Evolutionary conservation across 2,329 filamentous ascomycete species (phyloP).

Genomic region (Colletotrichum abscissum): DNA sequence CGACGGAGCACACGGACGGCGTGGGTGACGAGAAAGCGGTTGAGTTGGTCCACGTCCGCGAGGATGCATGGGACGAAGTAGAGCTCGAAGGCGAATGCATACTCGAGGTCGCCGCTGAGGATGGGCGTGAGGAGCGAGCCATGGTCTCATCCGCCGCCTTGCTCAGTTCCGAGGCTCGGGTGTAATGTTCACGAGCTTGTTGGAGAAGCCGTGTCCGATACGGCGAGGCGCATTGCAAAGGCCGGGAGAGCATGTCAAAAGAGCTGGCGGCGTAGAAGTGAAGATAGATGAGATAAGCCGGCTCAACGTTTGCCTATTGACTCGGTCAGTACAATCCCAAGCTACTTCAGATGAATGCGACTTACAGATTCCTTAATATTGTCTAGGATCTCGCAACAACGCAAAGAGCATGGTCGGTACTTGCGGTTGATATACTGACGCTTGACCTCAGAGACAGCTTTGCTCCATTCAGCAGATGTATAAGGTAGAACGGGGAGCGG

Average conservation of each 20-base stretch:
- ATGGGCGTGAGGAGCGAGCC: constrained; percentile 51
- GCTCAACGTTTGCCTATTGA: constrained; percentile 55
- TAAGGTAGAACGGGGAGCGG: constrained; percentile 50
- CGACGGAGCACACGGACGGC: constrained; percentile 54
- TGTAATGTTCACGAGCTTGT: constrained; percentile 64
- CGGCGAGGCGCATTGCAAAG: constrained; percentile 56
- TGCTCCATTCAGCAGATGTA: constrained; percentile 62
- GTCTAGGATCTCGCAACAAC: constrained; percentile 65
- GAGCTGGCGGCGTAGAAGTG: constrained; percentile 72
- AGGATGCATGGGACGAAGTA: constrained; percentile 50
- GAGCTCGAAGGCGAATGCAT: constrained; percentile 60
- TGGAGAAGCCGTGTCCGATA: constrained; percentile 60
- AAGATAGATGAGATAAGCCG: constrained; percentile 67
- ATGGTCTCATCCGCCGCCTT: constrained; percentile 57
- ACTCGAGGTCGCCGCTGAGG: constrained; percentile 50
- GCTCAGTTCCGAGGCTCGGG: constrained; percentile 59
- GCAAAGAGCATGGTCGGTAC: constrained; percentile 64
- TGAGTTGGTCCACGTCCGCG: constrained; percentile 50
- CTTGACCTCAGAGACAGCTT: constrained; percentile 64
- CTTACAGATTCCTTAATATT: constrained; percentile 58
- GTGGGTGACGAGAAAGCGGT: constrained; percentile 59
- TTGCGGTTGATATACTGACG: constrained; percentile 60
- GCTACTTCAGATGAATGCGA: constrained; percentile 13
- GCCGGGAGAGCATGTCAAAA: constrained; percentile 66
- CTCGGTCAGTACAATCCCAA: constrained; percentile 32